phyloP scores from a whole-genome alignment of 1,284 basidiomycete genomes.

The Pseudozyma tsukubaensis region DNA sequence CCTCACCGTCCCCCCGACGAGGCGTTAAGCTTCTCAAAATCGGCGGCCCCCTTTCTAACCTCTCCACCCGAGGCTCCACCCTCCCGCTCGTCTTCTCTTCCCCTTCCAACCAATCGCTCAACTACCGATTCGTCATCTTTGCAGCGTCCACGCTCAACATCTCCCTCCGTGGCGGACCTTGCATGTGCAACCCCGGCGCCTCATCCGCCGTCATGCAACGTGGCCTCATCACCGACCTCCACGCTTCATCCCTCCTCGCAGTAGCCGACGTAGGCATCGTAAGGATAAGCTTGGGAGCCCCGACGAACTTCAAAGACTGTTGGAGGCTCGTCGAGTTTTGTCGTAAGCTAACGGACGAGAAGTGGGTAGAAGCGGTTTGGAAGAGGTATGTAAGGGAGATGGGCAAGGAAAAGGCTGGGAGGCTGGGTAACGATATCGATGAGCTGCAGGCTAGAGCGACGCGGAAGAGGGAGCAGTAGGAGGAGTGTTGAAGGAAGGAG shows the following conservation, averaged over 20 bases:
- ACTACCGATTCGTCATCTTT: slow-evolving; percentile 35
- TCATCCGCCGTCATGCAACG: slow-evolving; percentile 22
- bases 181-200: slow-evolving; percentile 44
- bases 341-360: neutral
- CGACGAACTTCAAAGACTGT: slow-evolving; percentile 26
- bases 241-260: slow-evolving; percentile 7
- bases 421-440: slow-evolving; percentile 16
- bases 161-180: slow-evolving; percentile 31
- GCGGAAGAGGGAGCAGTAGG: slow-evolving; percentile 7
- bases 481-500: neutral
- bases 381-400: neutral
- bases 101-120: slow-evolving; percentile 4
- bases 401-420: neutral
- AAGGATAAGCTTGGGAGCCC: slow-evolving; percentile 13
- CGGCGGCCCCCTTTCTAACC: neutral
- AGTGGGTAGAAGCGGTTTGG: slow-evolving; percentile 14
- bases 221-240: slow-evolving; percentile 24
- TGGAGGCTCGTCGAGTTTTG: slow-evolving; percentile 19
- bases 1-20: neutral
- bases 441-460: slow-evolving; percentile 14
- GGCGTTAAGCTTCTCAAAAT: slow-evolving; percentile 9
- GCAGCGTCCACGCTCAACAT: slow-evolving; percentile 16
- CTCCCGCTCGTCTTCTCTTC: slow-evolving; percentile 18
- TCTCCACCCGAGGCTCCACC: slow-evolving; percentile 5
- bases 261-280: slow-evolving; percentile 35